phyloP scores from a whole-genome alignment of 345 rosid genomes.

The Excoecaria agallocha region DNA sequence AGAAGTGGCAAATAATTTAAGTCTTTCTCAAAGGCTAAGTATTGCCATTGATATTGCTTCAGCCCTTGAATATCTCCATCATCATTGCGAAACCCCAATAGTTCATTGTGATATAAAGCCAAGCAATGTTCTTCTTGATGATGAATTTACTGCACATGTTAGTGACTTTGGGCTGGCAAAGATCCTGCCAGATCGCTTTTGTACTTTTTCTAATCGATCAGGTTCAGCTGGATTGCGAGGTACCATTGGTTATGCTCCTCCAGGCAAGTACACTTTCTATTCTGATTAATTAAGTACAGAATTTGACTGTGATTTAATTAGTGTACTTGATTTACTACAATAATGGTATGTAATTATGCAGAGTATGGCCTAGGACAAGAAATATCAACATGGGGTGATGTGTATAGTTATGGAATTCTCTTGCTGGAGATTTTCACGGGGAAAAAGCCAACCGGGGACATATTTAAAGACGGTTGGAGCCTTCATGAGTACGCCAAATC shows the following conservation, averaged over 20 bases:
- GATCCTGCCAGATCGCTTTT: not conserved
- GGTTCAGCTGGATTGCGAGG: not conserved
- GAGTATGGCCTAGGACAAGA: not conserved
- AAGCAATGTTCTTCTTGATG: not conserved
- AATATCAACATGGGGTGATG: not conserved
- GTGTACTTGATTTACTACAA: too few relatives aligned
- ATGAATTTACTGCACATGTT: not conserved
- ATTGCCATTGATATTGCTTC: constrained; percentile 1
- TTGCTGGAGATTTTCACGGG: not conserved
- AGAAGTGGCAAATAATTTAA: not conserved
- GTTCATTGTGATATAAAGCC: constrained; percentile 1
- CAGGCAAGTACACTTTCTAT: not conserved
- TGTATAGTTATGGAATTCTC: not conserved
- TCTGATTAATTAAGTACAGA: not conserved
- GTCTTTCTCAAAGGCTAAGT: not conserved
- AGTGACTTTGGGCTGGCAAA: constrained; percentile 1
- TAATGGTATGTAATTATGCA: not conserved
- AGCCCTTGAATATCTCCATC: not conserved
- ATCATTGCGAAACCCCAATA: not conserved
- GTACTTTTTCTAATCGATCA: not conserved
- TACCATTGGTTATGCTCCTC: not conserved
- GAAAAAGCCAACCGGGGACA: not conserved
- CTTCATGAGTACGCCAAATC: not conserved
- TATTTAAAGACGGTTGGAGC: not conserved
- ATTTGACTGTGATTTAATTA: too few relatives aligned